A percentile compares a stretch with the other conserved stretches of the same genome.
phyloP scores from a whole-genome alignment of 306 rosid genomes.

The Hippophae gyantsensis region DNA sequence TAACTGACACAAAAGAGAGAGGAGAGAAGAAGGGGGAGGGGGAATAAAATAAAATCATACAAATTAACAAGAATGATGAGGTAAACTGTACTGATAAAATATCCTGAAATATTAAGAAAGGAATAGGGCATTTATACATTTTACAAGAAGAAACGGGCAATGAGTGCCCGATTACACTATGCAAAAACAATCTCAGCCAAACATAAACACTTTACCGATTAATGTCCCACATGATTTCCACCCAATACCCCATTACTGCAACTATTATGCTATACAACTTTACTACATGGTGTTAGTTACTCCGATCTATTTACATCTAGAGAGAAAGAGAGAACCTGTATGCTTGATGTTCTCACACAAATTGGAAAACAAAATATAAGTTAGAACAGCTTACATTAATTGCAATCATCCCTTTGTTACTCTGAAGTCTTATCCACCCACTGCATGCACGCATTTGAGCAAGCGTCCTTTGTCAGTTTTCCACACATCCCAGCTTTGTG shows the following conservation, averaged over 20 bases:
- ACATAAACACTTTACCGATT: constrained; percentile 28
- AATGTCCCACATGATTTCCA: constrained; percentile 24
- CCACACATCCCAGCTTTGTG: constrained; percentile 10
- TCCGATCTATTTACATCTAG: constrained; percentile 51
- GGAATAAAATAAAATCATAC: no score
- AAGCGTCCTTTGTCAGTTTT: constrained; percentile 8
- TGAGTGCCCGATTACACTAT: constrained; percentile 34
- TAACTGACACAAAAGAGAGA: no score
- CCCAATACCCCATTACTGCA: constrained; percentile 25
- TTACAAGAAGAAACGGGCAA: constrained; percentile 19
- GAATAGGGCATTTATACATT: constrained; percentile 3
- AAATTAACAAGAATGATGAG: no score
- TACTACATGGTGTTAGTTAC: constrained; percentile 45
- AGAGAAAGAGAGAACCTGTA: constrained; percentile 6
- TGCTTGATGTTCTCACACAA: constrained; percentile 23
- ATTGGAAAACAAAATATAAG: constrained; percentile 27
- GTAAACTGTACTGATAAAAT: no score
- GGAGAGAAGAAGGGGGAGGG: no score
- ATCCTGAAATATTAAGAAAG: neutral
- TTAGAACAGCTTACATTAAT: constrained; percentile 12
- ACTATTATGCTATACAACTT: constrained; percentile 44
- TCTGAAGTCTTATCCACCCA: constrained; percentile 22
- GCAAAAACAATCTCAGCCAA: constrained; percentile 34
- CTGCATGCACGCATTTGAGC: constrained; percentile 5
- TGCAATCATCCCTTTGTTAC: constrained; percentile 12